Percentiles rank a stretch among this genome's conserved stretches.
These are phyloP conservation scores for Mortierella sp. DNA, from an alignment of 371 early-diverging fungal genomes.

Conservation along the genomic window DNA sequence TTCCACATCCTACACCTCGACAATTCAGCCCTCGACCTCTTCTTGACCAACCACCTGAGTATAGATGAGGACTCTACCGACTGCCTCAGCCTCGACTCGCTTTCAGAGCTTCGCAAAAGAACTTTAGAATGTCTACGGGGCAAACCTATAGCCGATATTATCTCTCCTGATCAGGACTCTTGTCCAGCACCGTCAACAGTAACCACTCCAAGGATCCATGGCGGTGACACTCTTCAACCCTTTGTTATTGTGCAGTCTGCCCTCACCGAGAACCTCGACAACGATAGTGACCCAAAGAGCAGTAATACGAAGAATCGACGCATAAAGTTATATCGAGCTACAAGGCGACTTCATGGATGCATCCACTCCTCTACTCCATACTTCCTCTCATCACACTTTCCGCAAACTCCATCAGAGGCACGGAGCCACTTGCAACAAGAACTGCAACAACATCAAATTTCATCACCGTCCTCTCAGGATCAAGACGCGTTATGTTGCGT, in stretches of 20 bases:
- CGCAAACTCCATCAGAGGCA: background rate
- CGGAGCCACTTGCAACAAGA: background rate
- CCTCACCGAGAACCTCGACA: background rate
- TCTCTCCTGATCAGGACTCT: slow-evolving; percentile 21
- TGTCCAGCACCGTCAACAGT: background rate
- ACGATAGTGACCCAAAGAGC: background rate
- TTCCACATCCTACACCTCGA: slow-evolving; percentile 34
- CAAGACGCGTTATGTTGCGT: slow-evolving; percentile 13
- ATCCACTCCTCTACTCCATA: slow-evolving; percentile 18
- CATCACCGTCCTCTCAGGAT: background rate
- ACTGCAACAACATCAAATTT: slow-evolving; percentile 7
- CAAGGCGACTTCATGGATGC: slow-evolving; percentile 34
- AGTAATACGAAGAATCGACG: background rate
- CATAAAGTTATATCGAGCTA: background rate
- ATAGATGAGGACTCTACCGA: background rate
- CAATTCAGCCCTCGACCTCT: slow-evolving; percentile 35
- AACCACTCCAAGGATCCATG: background rate
- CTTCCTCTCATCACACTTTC: background rate
- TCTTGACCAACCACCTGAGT: background rate
- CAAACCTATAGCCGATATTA: slow-evolving; percentile 17
- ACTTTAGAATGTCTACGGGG: slow-evolving; percentile 18
- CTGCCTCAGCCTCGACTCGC: background rate
- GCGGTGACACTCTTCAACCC: slow-evolving; percentile 6
- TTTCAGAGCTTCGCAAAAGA: slow-evolving; percentile 7
- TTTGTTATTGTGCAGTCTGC: slow-evolving; percentile 5